These are phyloP conservation scores for Pezicula carpinea DNA, from an alignment of 2,329 filamentous ascomycete genomes.

Conservation along the genomic window DNA sequence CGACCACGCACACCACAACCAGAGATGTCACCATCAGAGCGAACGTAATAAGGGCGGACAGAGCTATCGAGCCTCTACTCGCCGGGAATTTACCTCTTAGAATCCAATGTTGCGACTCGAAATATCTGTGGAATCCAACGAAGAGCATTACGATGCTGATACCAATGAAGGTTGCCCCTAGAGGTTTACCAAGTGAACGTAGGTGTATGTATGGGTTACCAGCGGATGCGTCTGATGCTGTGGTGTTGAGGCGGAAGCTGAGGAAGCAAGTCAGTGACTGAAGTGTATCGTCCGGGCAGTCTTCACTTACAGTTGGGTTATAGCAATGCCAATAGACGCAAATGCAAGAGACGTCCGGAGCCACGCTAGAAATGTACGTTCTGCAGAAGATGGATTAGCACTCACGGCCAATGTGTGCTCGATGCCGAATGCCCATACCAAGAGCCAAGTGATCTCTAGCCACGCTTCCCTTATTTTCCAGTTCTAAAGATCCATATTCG, in stretches of 20 bases:
- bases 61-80: conserved; percentile 67
- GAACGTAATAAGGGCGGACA: conserved; percentile 63
- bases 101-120: conserved; percentile 74
- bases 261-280: background rate
- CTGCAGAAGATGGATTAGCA: conserved; percentile 36
- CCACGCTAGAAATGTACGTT: conserved; percentile 83
- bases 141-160: conserved; percentile 72
- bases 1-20: conserved; percentile 54
- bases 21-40: conserved; percentile 57
- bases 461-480: conserved; percentile 83
- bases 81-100: conserved; percentile 77
- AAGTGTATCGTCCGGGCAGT: background rate
- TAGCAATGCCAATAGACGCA: conserved; percentile 75
- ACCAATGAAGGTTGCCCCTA: conserved; percentile 71
- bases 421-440: conserved; percentile 42
- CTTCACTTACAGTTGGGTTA: conserved; percentile 61
- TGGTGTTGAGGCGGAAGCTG: conserved; percentile 70
- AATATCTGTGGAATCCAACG: conserved; percentile 74
- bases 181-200: conserved; percentile 64
- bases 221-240: conserved; percentile 26
- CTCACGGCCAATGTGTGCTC: background rate
- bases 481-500: conserved; percentile 54
- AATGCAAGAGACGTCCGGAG: conserved; percentile 77
- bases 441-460: conserved; percentile 78
- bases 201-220: conserved; percentile 37